phyloP scores from a whole-genome alignment of 2,329 filamentous ascomycete species.

The Xylariaceae sp. region DNA sequence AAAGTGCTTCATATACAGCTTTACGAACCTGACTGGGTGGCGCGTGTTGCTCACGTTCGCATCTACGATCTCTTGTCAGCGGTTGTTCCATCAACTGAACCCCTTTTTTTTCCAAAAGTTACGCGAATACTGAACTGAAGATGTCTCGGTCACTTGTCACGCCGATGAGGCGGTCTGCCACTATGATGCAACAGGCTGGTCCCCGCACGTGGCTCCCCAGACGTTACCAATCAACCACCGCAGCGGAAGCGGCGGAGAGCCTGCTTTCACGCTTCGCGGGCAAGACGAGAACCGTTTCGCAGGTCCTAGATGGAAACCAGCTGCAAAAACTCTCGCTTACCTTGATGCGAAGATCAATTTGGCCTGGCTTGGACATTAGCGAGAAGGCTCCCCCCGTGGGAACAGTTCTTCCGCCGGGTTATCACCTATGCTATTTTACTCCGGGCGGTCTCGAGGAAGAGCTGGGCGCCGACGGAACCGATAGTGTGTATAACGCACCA shows the following conservation, averaged over 20 bases:
- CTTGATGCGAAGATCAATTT: constrained; percentile 45
- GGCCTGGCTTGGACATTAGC: constrained; percentile 35
- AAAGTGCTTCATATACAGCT: too few species aligned
- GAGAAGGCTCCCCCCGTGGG: not conserved
- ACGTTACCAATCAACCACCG: constrained; percentile 1
- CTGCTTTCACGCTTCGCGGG: constrained; percentile 1
- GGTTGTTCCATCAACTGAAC: not conserved
- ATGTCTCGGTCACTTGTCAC: constrained; percentile 3
- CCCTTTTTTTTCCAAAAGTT: not conserved
- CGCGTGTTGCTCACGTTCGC: not conserved
- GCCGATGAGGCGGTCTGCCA: not conserved
- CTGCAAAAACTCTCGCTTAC: constrained; percentile 57
- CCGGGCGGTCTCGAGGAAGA: constrained; percentile 49
- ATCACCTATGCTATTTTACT: constrained; percentile 61
- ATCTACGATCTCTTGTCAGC: not conserved
- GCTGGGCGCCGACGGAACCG: constrained; percentile 56
- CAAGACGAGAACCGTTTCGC: constrained; percentile 24
- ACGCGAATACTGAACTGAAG: not conserved
- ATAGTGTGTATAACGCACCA: constrained; percentile 54
- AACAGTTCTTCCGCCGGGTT: constrained; percentile 48
- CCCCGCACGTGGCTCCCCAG: not conserved
- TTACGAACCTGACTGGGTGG: not conserved
- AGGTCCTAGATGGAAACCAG: constrained; percentile 57
- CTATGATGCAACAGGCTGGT: not conserved
- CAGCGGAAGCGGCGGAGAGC: not conserved